Evolutionary conservation across 495 filamentous ascomycete species (phyloP), one percentile per base, ranked within the genome.

Genomic region (Evansstolkia leycettana): DNA sequence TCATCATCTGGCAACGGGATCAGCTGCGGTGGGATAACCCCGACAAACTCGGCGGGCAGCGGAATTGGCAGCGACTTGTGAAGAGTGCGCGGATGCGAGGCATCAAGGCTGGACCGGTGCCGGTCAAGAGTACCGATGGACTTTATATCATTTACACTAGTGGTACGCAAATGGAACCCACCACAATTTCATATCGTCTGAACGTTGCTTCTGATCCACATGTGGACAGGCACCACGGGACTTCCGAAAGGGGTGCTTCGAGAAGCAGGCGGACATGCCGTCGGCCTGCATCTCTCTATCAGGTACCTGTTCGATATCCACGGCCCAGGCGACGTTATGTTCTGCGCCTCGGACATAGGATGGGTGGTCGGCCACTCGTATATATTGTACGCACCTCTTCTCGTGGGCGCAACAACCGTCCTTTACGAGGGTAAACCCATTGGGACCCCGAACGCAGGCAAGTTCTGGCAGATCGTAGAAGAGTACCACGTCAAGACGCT

Each of bases 371-470:
- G 82, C 1, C 84, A 90, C 50, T 80, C 78, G 11, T 89, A 84
- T 43, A 88, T 93, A 33, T 50, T 94, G 4, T 95, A 94, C 53
- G 83, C 73, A 9, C 84, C 83, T 5, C 67, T 95, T 8, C 72
- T 95, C 3, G 72, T 78, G 2, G 87, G 88, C 7, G 87, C 85
- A 4, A 80, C 88, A 4, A 90, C 86, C 0, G 73, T 95, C 11
- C 67, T 94, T 1, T 94, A 84, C 49, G 88, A 94, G 59, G 88
- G 88, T 2, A 94, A 94, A 42, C 88, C 88, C 2, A 62, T 94
- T 19, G 88, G 87, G 2, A 95, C 89, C 0, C 88, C 88, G 0
- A 75, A 93, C 42, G 83, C 84, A 10, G 76, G 82, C 6, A 80
- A 79, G 0, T 88, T 94, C 58, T 95, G 86, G 86, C 69, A 88